Conservation (phyloP, 129 eudicot species). For the Oenanthe sinensis region DNA sequence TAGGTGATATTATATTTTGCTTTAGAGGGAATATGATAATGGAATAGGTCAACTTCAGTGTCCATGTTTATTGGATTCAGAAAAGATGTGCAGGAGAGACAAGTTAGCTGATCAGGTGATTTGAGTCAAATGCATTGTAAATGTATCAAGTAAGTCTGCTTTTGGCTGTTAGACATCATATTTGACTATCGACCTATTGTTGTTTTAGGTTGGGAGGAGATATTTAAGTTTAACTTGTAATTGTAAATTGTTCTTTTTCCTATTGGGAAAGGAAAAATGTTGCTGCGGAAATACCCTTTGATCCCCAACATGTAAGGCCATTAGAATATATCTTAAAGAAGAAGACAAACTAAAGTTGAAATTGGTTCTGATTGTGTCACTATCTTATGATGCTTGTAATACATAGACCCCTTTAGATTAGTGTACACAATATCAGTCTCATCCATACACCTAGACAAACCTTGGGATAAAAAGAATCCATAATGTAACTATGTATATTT, state of each 20-base stretch:
- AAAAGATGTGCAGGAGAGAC: not conserved
- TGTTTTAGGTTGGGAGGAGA: not conserved
- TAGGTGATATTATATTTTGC: not conserved
- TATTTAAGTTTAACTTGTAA: not conserved
- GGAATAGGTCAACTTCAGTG: not conserved
- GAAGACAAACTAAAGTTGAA: constrained; percentile 1
- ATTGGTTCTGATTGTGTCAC: not conserved
- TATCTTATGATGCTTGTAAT: not conserved
- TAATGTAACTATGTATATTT: not conserved
- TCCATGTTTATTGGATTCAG: not conserved
- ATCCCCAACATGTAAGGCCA: not conserved
- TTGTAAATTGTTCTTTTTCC: not conserved
- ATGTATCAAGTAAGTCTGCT: not conserved
- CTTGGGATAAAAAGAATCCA: not conserved
- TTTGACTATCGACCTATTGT: not conserved
- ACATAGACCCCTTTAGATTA: not conserved
- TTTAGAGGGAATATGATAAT: not conserved
- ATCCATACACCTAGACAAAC: constrained; percentile 2
- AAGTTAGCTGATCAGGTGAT: not conserved
- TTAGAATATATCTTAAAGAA: not conserved
- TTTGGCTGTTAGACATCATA: not conserved
- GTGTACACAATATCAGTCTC: not conserved
- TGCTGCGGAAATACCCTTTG: not conserved
- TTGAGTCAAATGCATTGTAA: not conserved
- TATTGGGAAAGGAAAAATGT: not conserved